Conservation (phyloP, 306 rosid genomes). For the Cicer pinnatifidum region DNA sequence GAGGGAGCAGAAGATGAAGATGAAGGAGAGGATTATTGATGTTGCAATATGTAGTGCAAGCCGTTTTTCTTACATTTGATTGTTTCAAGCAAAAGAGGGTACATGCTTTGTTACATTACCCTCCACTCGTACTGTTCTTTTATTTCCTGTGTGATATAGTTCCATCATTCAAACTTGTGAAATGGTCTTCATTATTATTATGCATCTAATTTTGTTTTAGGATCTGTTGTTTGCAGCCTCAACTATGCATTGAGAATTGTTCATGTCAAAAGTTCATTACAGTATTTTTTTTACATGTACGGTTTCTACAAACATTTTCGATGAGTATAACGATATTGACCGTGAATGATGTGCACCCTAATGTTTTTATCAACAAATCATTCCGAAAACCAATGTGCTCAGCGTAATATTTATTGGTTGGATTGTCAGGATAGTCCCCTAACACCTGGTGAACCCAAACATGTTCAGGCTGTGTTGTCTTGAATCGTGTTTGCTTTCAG, state of each 20-base stretch:
- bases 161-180: constrained; percentile 48
- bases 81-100: constrained; percentile 45
- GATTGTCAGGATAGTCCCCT: too few species aligned
- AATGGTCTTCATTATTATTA: constrained; percentile 41
- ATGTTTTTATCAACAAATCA: too few species aligned
- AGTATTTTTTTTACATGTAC: not conserved
- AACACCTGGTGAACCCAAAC: too few species aligned
- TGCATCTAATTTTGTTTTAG: constrained; percentile 45
- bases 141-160: constrained; percentile 52
- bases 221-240: constrained; percentile 47
- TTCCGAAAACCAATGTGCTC: too few species aligned
- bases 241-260: constrained; percentile 41
- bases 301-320: not conserved
- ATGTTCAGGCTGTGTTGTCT: too few species aligned
- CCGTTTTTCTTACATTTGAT: constrained; percentile 34
- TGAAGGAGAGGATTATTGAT: constrained; percentile 73
- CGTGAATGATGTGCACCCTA: not conserved
- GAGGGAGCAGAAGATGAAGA: constrained; percentile 94
- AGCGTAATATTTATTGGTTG: too few species aligned
- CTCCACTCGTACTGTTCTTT: constrained; percentile 41
- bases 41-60: constrained; percentile 34
- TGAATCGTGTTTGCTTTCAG: too few species aligned
- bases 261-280: constrained; percentile 34
- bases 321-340: not conserved
- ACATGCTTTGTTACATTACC: constrained; percentile 50